Evolutionary conservation across 352 stramenopile species (phyloP), one percentile per base, ranked within the genome.

Genomic region (Globisporangium spiculum): DNA sequence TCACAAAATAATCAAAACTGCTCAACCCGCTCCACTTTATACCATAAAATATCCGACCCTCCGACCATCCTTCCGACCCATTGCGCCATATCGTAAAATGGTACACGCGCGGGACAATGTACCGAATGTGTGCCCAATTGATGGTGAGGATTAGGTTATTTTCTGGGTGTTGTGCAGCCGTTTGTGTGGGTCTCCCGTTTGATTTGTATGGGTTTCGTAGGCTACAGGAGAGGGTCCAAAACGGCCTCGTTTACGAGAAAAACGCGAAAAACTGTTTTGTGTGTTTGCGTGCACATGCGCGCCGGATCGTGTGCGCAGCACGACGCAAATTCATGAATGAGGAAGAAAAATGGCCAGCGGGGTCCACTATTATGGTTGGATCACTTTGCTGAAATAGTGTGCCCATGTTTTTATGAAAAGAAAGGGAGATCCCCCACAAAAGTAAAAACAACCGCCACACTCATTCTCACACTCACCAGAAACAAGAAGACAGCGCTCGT

Each of bases 171-270:
- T 36, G 32, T 55, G 20, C 48, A 1, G 30, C 18, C n/a, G 48
- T 55, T 55, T 55, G 48, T 30, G 48, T 55, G 48, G 48, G 48
- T 30, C 48, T 55, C 48, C 20, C 6, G 48, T 55, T 55, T 55
- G 48, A 30, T 55, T 24, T 55, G 48, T 55, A 55, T 55, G n/a
- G 48, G 48, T 55, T 4, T 55, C 48, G 48, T 55, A 4, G 48
- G 48, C 48, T 16, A 55, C 48, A 55, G 48, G 48, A 55, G 48
- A 55, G 48, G 48, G 48, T 4, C 48, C 6, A 55, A 55, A 55
- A 55, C 48, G 48, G n/a, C 48, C 48, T 55, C 48, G 48, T 55
- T 55, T n/a, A 55, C 48, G 48, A 55, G 20, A 55, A 55, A 55
- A 55, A 6, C 1, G 48, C 48, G 48, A 55, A 55, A 26, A 55